Evolutionary conservation across 495 filamentous ascomycete species (phyloP).

Genomic region (Cercophora newfieldiana): DNA sequence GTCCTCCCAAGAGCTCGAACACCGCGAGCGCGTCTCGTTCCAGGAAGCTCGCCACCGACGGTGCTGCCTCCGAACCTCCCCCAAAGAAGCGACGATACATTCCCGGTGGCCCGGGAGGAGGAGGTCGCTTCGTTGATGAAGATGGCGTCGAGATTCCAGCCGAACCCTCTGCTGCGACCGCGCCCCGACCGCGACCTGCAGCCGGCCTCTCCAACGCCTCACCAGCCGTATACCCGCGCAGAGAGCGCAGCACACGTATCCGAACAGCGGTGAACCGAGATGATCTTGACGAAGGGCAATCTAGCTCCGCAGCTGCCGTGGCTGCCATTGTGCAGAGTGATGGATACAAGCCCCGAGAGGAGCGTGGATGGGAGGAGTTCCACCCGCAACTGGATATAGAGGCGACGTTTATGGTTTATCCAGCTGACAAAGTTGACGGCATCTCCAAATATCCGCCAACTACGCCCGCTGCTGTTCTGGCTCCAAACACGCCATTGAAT

Average conservation of each 20-base stretch:
- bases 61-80: constrained; percentile 53
- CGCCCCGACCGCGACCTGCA: constrained; percentile 32
- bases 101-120: constrained; percentile 77
- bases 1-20: constrained; percentile 38
- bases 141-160: constrained; percentile 56
- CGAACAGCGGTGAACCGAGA: constrained; percentile 51
- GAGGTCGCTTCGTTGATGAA: constrained; percentile 71
- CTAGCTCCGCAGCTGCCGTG: constrained; percentile 80
- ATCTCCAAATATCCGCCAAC: constrained; percentile 46
- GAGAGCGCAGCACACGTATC: constrained; percentile 55
- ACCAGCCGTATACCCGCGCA: constrained; percentile 45
- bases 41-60: constrained; percentile 38
- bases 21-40: constrained; percentile 45
- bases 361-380: constrained; percentile 95
- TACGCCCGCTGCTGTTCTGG: constrained; percentile 36
- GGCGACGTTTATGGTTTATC: constrained; percentile 71
- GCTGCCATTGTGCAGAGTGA: constrained; percentile 85
- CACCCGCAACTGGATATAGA: constrained; percentile 93
- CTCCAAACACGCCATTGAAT: constrained; percentile 28
- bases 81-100: constrained; percentile 61
- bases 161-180: constrained; percentile 29
- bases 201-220: constrained; percentile 36
- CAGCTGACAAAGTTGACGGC: constrained; percentile 82
- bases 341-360: constrained; percentile 94
- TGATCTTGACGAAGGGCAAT: constrained; percentile 54